These are phyloP conservation scores for Vachellia pachyceras DNA, from an alignment of 306 rosid species.

Conservation along the genomic window DNA sequence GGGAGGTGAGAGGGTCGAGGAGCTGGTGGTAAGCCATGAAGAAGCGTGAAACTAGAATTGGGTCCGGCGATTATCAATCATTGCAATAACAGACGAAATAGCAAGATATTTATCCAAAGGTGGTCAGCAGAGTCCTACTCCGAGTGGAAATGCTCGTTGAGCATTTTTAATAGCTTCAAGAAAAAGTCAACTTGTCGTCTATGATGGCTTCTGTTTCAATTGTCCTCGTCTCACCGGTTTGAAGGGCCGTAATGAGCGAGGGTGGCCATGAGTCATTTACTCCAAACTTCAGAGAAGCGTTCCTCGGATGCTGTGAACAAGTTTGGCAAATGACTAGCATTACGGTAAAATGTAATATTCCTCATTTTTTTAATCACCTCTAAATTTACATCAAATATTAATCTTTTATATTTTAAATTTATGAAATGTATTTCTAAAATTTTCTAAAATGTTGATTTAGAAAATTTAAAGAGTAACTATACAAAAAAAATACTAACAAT, in stretches of 20 bases:
- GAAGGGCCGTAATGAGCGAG: neutral
- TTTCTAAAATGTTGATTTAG: too few species aligned
- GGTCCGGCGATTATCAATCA: neutral
- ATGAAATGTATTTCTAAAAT: too few species aligned
- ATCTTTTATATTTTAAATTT: too few species aligned
- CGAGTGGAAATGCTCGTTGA: neutral
- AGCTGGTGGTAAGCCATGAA: slow-evolving; percentile 63
- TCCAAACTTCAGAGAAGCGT: too few species aligned
- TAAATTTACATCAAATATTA: too few species aligned
- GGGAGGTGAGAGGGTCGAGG: slow-evolving; percentile 73
- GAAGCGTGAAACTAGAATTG: slow-evolving; percentile 34
- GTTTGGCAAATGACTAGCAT: too few species aligned
- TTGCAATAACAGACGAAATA: neutral
- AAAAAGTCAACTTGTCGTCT: neutral
- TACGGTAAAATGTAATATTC: too few species aligned
- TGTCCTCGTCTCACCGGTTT: neutral
- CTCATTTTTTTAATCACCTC: too few species aligned
- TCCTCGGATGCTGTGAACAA: too few species aligned
- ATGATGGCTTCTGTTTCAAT: neutral
- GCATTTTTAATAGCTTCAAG: neutral
- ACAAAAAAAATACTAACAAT: too few species aligned
- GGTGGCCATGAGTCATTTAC: too few species aligned
- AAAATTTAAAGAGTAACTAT: too few species aligned
- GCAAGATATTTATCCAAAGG: neutral
- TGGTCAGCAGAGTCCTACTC: neutral